A percentile compares a stretch with the other conserved stretches of the same genome.
phyloP scores from a whole-genome alignment of 2,329 filamentous ascomycete species.

The Sclerotinia spermophila region DNA sequence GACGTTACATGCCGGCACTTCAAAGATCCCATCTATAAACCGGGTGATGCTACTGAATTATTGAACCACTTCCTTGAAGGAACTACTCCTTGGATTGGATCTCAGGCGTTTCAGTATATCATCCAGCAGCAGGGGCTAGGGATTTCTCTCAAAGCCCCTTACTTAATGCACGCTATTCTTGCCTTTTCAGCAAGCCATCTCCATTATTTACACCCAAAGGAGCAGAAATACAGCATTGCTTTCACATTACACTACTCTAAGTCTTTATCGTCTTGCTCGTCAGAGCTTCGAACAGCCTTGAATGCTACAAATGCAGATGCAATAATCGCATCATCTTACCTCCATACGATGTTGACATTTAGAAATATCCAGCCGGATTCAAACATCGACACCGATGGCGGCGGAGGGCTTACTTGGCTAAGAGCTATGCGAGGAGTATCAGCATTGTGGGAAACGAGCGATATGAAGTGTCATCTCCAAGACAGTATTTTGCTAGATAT shows the following conservation, averaged over 20 bases:
- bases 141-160: slow-evolving; percentile 8
- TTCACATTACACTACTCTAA: slow-evolving; percentile 3
- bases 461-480: background rate
- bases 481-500: background rate
- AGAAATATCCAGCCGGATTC: background rate
- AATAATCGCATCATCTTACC: slow-evolving; percentile 3
- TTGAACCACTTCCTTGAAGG: background rate
- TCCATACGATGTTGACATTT: slow-evolving; percentile 19
- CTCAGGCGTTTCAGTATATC: slow-evolving; percentile 8
- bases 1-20: background rate
- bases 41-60: background rate
- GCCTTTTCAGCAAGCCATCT: slow-evolving; percentile 21
- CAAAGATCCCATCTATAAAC: background rate
- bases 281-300: background rate
- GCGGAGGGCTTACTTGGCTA: background rate
- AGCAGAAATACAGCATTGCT: slow-evolving; percentile 13
- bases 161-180: slow-evolving; percentile 21
- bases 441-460: background rate
- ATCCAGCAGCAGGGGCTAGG: slow-evolving; percentile 13
- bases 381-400: background rate
- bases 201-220: slow-evolving; percentile 1
- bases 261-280: slow-evolving; percentile 6
- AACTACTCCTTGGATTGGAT: slow-evolving; percentile 3
- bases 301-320: slow-evolving; percentile 6
- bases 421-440: slow-evolving; percentile 5